Evolutionary conservation across 2,329 filamentous ascomycete species (phyloP).

Genomic region (Cytospora piceicola): DNA sequence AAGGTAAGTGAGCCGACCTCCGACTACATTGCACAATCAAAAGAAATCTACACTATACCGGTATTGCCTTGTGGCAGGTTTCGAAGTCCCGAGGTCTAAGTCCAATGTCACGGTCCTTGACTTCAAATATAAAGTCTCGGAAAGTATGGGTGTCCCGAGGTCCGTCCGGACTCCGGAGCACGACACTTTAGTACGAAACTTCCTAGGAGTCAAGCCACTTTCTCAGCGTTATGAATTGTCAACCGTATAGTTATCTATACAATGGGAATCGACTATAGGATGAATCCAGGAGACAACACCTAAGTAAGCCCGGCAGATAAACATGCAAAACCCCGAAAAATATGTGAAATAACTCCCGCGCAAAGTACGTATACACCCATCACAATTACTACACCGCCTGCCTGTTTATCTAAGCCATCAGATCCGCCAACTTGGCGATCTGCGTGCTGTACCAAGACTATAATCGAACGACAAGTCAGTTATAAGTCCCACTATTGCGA

Average conservation of each 20-base stretch:
- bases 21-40: no score
- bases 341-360: neutral
- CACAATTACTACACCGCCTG: neutral
- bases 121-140: no score
- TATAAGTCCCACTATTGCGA: neutral
- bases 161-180: no score
- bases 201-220: neutral
- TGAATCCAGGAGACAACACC: neutral
- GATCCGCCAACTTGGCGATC: conserved; percentile 19
- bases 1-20: no score
- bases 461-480: neutral
- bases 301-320: neutral
- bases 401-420: neutral
- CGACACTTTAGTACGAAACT: no score
- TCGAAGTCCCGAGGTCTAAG: no score
- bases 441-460: conserved; percentile 15
- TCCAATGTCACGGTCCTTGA: no score
- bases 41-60: no score
- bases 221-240: neutral
- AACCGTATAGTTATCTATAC: neutral
- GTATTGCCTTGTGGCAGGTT: no score
- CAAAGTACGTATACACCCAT: neutral
- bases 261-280: neutral
- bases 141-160: no score
- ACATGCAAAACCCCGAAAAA: neutral